Evolutionary conservation across 2,329 filamentous ascomycete species (phyloP).

Genomic region (Colletotrichum melonis): DNA sequence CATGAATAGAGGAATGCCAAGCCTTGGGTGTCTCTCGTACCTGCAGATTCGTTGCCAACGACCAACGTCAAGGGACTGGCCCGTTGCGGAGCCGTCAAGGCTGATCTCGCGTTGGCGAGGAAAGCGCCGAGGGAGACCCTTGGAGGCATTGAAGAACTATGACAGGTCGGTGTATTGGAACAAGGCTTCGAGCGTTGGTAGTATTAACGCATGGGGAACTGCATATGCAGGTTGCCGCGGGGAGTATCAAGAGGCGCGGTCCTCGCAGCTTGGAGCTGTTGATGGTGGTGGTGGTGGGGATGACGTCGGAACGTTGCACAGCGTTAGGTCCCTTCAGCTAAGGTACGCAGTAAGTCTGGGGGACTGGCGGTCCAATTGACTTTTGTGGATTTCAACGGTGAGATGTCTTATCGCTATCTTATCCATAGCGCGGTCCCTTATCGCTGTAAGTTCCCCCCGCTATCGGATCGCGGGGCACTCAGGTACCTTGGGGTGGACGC

Average conservation of each 20-base stretch:
- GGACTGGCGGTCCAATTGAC: neutral
- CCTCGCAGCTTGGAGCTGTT: neutral
- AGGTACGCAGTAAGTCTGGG: neutral
- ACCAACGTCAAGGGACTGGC: slow-evolving; percentile 68
- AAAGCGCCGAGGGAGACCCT: slow-evolving; percentile 60
- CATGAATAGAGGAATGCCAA: neutral
- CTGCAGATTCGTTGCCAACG: slow-evolving; percentile 75
- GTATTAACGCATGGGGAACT: neutral
- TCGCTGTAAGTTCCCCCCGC: neutral
- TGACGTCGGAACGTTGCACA: slow-evolving; percentile 23
- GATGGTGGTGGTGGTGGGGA: neutral
- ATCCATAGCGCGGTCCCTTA: neutral
- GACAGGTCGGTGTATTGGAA: neutral
- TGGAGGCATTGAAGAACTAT: slow-evolving; percentile 41
- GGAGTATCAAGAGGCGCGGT: neutral
- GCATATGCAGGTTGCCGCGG: neutral
- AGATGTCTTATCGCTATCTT: neutral
- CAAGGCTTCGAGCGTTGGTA: neutral
- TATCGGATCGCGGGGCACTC: slow-evolving; percentile 24
- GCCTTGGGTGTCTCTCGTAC: slow-evolving; percentile 48
- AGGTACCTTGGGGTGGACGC: neutral
- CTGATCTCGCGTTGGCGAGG: slow-evolving; percentile 60
- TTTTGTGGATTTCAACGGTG: slow-evolving; percentile 4
- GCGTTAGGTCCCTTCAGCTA: neutral
- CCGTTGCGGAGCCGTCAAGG: slow-evolving; percentile 58